These are phyloP conservation scores for Phalaenopsis equestris DNA, from an alignment of 106 monocot genomes.

Conservation along the genomic window DNA sequence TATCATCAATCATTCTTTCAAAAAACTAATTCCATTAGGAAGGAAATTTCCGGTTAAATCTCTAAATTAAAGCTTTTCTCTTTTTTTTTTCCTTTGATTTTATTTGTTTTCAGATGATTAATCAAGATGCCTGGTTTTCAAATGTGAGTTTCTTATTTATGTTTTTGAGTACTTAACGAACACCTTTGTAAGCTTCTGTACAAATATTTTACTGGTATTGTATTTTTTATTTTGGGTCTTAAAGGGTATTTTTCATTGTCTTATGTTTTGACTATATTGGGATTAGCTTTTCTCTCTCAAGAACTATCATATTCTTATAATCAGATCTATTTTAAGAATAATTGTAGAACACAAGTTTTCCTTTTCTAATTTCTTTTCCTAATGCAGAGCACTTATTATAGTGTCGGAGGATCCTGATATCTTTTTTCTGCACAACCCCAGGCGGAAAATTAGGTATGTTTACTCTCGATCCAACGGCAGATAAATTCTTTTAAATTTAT, in stretches of 20 bases:
- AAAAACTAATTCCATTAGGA: too few species aligned
- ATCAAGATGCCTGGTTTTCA: neutral
- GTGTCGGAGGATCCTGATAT: neutral
- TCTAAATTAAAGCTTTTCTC: too few species aligned
- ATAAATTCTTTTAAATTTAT: slow-evolving; percentile 17
- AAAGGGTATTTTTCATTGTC: neutral
- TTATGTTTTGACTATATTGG: neutral
- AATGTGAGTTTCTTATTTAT: neutral
- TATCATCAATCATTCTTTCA: too few species aligned
- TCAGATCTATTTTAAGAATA: neutral
- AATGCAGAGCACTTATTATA: neutral
- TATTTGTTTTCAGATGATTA: neutral
- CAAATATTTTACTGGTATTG: neutral
- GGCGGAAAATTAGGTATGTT: neutral
- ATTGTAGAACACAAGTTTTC: neutral
- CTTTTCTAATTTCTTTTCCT: neutral
- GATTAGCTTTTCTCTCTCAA: neutral
- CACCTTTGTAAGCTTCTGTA: neutral
- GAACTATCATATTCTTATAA: neutral
- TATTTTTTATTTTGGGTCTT: neutral
- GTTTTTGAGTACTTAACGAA: neutral
- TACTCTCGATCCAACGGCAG: slow-evolving; percentile 22
- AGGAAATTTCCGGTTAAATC: too few species aligned
- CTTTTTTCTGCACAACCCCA: neutral
- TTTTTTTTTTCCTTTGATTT: too few species aligned